phyloP scores from a whole-genome alignment of 202 grass and related monocot species.

The Miscanthus sacchariflorus region DNA sequence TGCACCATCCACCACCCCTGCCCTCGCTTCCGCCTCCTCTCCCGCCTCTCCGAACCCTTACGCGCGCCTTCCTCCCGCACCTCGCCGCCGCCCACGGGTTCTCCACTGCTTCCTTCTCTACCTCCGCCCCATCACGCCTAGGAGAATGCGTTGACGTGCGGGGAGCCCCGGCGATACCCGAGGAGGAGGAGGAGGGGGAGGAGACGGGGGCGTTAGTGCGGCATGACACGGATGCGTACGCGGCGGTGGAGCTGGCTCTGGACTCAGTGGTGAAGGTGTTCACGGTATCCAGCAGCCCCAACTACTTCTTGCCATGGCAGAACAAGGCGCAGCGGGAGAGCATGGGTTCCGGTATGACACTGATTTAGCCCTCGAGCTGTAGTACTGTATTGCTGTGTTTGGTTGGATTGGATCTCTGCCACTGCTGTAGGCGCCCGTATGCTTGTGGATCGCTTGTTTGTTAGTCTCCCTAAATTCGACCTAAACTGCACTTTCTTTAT shows the following conservation, averaged over 20 bases:
- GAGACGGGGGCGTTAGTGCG: slow-evolving; percentile 41
- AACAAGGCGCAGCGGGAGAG: slow-evolving; percentile 96
- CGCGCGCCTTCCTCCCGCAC: slow-evolving; percentile 40
- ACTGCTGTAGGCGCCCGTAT: neutral
- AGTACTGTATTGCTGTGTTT: slow-evolving; percentile 5
- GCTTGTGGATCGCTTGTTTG: neutral
- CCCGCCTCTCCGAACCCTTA: slow-evolving; percentile 32
- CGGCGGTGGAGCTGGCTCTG: slow-evolving; percentile 86
- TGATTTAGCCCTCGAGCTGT: neutral
- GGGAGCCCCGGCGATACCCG: slow-evolving; percentile 24
- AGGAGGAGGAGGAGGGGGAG: slow-evolving; percentile 20
- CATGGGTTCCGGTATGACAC: slow-evolving; percentile 87
- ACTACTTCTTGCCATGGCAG: slow-evolving; percentile 97
- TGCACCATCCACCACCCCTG: neutral
- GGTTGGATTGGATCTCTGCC: slow-evolving; percentile 28
- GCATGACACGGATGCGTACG: slow-evolving; percentile 80
- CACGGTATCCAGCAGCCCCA: slow-evolving; percentile 94
- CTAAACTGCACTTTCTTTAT: neutral
- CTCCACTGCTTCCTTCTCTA: slow-evolving; percentile 36
- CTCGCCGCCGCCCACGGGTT: slow-evolving; percentile 31
- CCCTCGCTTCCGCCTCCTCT: slow-evolving; percentile 16
- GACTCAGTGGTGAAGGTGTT: slow-evolving; percentile 98
- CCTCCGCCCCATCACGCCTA: slow-evolving; percentile 27
- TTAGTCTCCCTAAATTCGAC: neutral
- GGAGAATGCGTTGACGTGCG: slow-evolving; percentile 40